Evolutionary conservation across 1,284 basidiomycete genomes (phyloP), one percentile per base, ranked within the genome.

Genomic region (Leccinum griseonigrum): DNA sequence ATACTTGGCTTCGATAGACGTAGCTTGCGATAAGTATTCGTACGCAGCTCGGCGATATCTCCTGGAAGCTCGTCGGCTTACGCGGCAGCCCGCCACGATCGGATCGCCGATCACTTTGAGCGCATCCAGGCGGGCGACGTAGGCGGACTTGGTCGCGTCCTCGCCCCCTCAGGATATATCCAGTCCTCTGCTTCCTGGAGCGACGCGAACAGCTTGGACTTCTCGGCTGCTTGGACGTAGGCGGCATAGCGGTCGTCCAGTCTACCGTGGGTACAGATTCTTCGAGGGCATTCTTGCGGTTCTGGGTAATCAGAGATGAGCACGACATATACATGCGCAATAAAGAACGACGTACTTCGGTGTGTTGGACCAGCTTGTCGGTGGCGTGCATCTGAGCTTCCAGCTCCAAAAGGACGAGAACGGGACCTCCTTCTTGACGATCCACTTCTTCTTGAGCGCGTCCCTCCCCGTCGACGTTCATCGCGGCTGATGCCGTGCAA

Each of bases 211-310:
- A 97, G 85, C 65, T 85, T 84, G 66, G 85, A 76, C 80, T 95
- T 95, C 79, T 97, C 95, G 14, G 78, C 72, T 0, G 86, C 60
- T 71, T 89, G 83, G 57, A 89, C 90, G 76, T 83, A 97, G 28
- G 85, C 60, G 26, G 88, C 87, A 72, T 90, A 96, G 59, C 90
- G 86, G 62, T 91, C 91, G 40, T 97, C 95, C 63, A 98, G 85
- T 80, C 97, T 97, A 76, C 86, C 82, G 58, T 95, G 91, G 69
- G 84, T 94, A 97, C 90, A 81, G 96, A 97, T 80, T 97, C 95
- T 79, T 98, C 95, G 28, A 98, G 87, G 14, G 95, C 94, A 75
- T 98, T 97, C 82, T 97, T 98, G 75, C 92, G 88, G 77, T 97
- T 92, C 92, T 94, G 11, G 10, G 18, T 3, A 11, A 40, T 18